Conservation (phyloP, 345 rosid species). For the Eucalyptus sp. region DNA sequence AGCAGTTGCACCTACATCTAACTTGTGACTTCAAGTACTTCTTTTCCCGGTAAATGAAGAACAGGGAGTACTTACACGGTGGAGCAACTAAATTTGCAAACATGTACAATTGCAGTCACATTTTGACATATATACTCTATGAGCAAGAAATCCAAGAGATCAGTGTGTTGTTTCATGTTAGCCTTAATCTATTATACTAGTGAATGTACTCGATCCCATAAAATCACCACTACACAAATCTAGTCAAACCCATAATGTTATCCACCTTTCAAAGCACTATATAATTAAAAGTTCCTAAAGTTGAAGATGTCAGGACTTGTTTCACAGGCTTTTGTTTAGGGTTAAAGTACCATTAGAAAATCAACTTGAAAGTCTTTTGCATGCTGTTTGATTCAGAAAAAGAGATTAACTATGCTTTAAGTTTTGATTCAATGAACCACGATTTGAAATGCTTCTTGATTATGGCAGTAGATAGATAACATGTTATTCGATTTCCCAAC, state of each 20-base stretch:
- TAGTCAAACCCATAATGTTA: background rate
- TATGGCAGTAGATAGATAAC: background rate
- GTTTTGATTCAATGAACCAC: background rate
- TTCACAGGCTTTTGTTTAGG: background rate
- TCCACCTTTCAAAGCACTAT: background rate
- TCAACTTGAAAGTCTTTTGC: background rate
- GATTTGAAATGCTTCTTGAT: background rate
- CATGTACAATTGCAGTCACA: background rate
- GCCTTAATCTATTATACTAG: background rate
- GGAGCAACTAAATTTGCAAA: background rate
- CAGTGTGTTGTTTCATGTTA: background rate
- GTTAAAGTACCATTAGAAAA: background rate
- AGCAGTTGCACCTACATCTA: background rate
- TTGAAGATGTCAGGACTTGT: background rate
- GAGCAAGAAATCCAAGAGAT: background rate
- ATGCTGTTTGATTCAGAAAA: background rate
- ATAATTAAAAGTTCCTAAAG: background rate
- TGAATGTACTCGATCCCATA: background rate
- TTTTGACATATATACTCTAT: background rate
- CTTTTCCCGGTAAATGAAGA: background rate
- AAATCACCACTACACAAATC: too few species aligned
- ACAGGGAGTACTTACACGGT: background rate
- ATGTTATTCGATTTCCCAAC: background rate
- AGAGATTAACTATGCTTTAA: background rate
- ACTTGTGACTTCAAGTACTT: background rate